Evolutionary conservation across 2,329 filamentous ascomycete species (phyloP), one percentile per base, ranked within the genome.

Genomic region (Colletotrichum cordylinicola): DNA sequence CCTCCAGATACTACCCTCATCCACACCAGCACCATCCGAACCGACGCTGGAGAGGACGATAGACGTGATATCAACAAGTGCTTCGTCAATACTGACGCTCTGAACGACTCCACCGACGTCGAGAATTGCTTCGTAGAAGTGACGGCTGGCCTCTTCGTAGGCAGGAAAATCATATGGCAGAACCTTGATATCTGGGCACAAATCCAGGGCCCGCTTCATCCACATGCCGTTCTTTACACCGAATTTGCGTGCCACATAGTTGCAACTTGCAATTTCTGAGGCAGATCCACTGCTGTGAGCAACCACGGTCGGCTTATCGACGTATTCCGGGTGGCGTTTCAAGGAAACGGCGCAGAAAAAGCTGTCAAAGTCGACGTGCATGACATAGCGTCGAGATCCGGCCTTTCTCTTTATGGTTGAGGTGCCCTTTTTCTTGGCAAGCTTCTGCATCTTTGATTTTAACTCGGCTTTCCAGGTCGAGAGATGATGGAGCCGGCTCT

Each of bases 161-260:
- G 93, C 96, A 3, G 94, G 93, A 81, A 98, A 99, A 81, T 99
- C 96, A 80, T 99, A 99, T 0, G 96, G 95, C n/a, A 99, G 83
- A 2, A 98, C 93, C 79, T 98, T 96, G 21, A 99, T 87, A 27
- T 95, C 92, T 1, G 96, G 93, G 81, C 96, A 99, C 21, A 97
- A 84, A 79, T 97, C 93, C 75, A 94, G 88, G 0, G 97, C 97
- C 39, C 91, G 90, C 82, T 96, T 98, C 96, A 99, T 98, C 97
- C 98, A 99, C 97, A 98, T 99, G 48, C 98, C 98, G 79, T 99
- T 99, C 82, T 96, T 98, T 70, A 99, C 90, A 2, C 96, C 96
- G 79, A 93, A 97, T 37, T 91, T 90, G 48, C 97, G 92, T 8
- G 98, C 97, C 24, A 94, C 93, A 82, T 99, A 99, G 81, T 99